phyloP scores from a whole-genome alignment of 2,329 filamentous ascomycete genomes.

The Pseudopyrenochaeta lycopersici region DNA sequence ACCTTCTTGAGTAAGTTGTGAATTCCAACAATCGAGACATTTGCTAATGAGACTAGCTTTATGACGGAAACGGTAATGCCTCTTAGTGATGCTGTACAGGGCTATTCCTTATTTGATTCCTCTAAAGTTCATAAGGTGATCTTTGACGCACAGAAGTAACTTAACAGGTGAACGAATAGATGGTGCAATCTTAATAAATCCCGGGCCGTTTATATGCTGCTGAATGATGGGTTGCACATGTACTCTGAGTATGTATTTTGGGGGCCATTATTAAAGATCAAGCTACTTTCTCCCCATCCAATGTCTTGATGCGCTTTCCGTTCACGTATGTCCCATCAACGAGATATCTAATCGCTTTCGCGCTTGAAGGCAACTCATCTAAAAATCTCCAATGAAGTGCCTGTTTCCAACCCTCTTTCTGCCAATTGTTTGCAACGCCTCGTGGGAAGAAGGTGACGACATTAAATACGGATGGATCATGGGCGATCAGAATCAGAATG shows the following conservation, averaged over 20 bases:
- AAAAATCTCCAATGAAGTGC: background rate
- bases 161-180: background rate
- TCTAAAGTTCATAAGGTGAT: constrained; percentile 64
- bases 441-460: background rate
- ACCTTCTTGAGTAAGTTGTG: constrained; percentile 53
- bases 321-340: background rate
- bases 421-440: background rate
- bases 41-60: constrained; percentile 47
- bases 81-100: constrained; percentile 60
- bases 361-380: background rate
- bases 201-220: too few relatives aligned
- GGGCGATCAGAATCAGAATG: background rate
- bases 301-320: background rate
- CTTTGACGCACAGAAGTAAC: constrained; percentile 55
- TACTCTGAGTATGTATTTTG: too few relatives aligned
- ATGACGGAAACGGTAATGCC: constrained; percentile 63
- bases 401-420: background rate
- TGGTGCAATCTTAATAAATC: too few relatives aligned
- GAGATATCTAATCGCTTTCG: background rate
- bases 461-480: background rate
- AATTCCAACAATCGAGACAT: background rate
- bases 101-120: constrained; percentile 62
- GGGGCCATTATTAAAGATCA: too few relatives aligned
- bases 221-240: too few relatives aligned
- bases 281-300: background rate